Evolutionary conservation across 805 yeast species (phyloP), one percentile per base, ranked within the genome.

Genomic region (Suhomyces sp.): DNA sequence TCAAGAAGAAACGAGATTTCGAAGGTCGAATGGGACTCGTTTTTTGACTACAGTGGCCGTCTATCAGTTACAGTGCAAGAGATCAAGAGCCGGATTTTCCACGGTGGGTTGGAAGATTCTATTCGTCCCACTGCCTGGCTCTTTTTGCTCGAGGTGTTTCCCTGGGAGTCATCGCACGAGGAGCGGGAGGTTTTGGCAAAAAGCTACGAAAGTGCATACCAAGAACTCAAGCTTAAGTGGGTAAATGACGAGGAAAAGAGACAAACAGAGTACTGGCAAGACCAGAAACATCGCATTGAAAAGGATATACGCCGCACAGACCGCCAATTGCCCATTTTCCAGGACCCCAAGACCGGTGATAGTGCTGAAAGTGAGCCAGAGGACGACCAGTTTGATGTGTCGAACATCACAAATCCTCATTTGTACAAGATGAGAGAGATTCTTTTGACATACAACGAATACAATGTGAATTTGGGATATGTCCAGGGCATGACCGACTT

Each of bases 401-500:
- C 85, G 48, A 80, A 82, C 24, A 84, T 96, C 47, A 76, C 68
- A 43, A 94, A 94, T 65, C 85, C 89, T 9, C 91, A 94, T 67
- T 73, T 94, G 53, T 77, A 81, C 54, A 79, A 72, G 48, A 70
- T 94, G 72, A 80, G 89, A 58, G 91, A 87, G 59, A 87, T 94
- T 54, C 75, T 94, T 39, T 77, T 91, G 51, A 89, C 97, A 0
- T 93, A 87, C 62, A 93, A 94, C 66, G 91, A 88, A 67, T 79
- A 85, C 65, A 92, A 94, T 66, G 76, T 74, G 44, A 86, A 90
- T 58, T 70, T 94, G 58, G 99, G 99, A 0, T 94, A 94, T 63
- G 97, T 94, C 17, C 99, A 94, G 71, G 99, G 99, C 1, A 94
- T 94, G 99, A 84, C 94, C 8, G 99, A 94, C 67, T 73, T 94